These are phyloP conservation scores for Sporisorium exsertum DNA, from an alignment of 1,284 basidiomycete species.

Conservation along the genomic window DNA sequence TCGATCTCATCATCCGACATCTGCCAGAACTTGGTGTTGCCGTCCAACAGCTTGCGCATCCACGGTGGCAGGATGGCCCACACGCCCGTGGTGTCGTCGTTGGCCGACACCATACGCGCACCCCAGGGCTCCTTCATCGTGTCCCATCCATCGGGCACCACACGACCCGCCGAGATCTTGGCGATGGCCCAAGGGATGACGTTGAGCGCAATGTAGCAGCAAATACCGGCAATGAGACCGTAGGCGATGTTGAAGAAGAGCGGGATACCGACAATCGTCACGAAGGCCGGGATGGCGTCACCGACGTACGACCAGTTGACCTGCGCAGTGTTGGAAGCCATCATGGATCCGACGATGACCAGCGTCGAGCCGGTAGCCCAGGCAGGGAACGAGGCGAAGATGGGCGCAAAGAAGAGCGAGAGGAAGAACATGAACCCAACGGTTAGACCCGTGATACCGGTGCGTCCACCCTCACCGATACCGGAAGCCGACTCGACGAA, in stretches of 20 bases:
- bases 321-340: conserved; percentile 86
- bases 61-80: conserved; percentile 63
- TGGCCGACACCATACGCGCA: conserved; percentile 39
- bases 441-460: conserved; percentile 83
- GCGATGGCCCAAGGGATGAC: conserved; percentile 76
- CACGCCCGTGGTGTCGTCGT: conserved; percentile 45
- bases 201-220: conserved; percentile 80
- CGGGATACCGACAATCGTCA: conserved; percentile 54
- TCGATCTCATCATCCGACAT: conserved; percentile 64
- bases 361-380: conserved; percentile 91
- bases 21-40: conserved; percentile 65
- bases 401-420: conserved; percentile 87
- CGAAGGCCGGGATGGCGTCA: conserved; percentile 78
- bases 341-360: conserved; percentile 86
- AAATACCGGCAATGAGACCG: conserved; percentile 84
- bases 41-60: conserved; percentile 58
- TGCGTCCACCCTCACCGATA: conserved; percentile 83
- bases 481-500: conserved; percentile 80
- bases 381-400: conserved; percentile 85
- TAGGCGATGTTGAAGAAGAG: conserved; percentile 80
- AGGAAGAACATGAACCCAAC: conserved; percentile 84
- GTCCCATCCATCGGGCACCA: conserved; percentile 76
- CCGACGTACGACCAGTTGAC: conserved; percentile 89
- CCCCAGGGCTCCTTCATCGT: conserved; percentile 66
- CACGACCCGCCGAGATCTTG: conserved; percentile 75